Conservation (phyloP, 176 grass and related monocot species). For the Otatea glauca region DNA sequence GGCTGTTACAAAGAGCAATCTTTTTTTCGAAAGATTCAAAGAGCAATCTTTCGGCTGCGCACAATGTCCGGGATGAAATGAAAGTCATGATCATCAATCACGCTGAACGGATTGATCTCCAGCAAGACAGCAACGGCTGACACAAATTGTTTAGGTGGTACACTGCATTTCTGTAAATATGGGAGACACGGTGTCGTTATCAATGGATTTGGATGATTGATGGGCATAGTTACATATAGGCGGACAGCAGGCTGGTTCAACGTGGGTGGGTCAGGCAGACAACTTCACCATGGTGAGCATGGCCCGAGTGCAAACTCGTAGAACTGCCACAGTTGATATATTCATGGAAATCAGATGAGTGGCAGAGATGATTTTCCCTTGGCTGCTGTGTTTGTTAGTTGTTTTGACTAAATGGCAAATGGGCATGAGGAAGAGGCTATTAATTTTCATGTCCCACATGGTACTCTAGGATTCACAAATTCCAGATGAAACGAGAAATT, state of each 20-base stretch:
- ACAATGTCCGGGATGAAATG: not conserved
- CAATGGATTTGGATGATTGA: constrained; percentile 57
- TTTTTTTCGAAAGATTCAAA: not conserved
- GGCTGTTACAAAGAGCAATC: not conserved
- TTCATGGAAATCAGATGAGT: not conserved
- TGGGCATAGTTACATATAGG: constrained; percentile 6
- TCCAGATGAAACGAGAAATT: constrained; percentile 45
- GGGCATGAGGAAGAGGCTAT: not conserved
- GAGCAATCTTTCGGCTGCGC: not conserved
- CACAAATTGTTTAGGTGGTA: not conserved
- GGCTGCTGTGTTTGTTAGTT: not conserved
- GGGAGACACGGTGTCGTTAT: constrained; percentile 35
- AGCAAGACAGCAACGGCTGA: not conserved
- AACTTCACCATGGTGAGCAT: constrained; percentile 51
- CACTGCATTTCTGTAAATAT: constrained; percentile 28
- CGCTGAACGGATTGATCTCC: not conserved
- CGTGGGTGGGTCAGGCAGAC: constrained; percentile 45
- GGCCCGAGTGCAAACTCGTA: constrained; percentile 29
- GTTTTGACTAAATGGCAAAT: constrained; percentile 47
- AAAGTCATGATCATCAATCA: not conserved
- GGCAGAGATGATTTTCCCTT: constrained; percentile 43
- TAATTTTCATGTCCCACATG: constrained; percentile 25
- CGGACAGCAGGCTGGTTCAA: constrained; percentile 42
- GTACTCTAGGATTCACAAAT: constrained; percentile 36
- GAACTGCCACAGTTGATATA: not conserved